Evolutionary conservation across 345 rosid species (phyloP), one percentile per base, ranked within the genome.

Genomic region (Mangifera indica): DNA sequence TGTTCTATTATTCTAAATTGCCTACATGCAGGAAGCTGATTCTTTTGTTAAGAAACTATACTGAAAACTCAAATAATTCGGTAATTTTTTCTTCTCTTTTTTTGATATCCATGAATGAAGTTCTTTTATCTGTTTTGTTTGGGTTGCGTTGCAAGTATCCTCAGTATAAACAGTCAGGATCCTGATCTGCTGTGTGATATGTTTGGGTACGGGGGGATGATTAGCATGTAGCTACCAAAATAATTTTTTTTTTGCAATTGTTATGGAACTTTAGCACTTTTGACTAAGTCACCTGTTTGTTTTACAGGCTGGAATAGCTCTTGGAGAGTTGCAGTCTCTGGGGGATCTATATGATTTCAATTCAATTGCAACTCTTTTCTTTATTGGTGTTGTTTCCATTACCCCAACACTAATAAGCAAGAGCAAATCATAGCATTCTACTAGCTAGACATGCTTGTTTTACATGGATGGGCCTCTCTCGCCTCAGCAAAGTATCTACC

Each of bases 311-410:
- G 98, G 98, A 63, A 79, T 89, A 70, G 90, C 97, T 72, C 91
- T 94, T 44, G 97, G 97, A 73, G 98, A 92, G 69, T 72, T 92
- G 81, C 88, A 81, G 71, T 87, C 97, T 0, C 18, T 94, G 17
- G 85, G 85, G 72, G 98, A 94, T 81, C 95, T 94, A 25, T 89
- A 92, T 25, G 97, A 92, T 77, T 87, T 94, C 81, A 90, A 86
- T 67, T 92, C 97, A 2, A 78, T 92, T n/a, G 97, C 95, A 11
- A 82, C 95, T 11, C 78, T 94, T 60, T 87, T 87, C 84, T 84
- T 94, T 22, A 92, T 94, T 1, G 97, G 97, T 46, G 71, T 87
- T 54, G 79, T 87, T 77, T 84, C 95, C 4, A 82, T 94, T 63
- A 87, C 93, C 60, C 98, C 98, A 11, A 88, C 95, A 0, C 70